These are phyloP conservation scores for Lasiodiplodia citricola DNA, from an alignment of 2,329 filamentous ascomycete species.

Conservation along the genomic window DNA sequence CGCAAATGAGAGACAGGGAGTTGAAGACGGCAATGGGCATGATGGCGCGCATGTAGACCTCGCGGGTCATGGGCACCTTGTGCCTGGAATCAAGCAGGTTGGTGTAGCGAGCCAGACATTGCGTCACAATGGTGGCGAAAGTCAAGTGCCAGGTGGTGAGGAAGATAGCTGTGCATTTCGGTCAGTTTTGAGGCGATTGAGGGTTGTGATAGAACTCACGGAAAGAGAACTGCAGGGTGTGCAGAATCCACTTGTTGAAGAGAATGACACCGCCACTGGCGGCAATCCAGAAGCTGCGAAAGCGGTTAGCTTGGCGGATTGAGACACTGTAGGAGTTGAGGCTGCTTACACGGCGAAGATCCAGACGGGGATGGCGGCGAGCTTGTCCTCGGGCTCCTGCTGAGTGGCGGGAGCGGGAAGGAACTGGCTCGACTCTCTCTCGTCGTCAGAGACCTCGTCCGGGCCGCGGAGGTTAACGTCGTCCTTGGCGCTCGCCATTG, in stretches of 20 bases:
- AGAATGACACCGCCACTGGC: constrained; percentile 94
- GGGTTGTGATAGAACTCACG: constrained; percentile 60
- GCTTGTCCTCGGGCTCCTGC: neutral
- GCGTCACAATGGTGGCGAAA: constrained; percentile 94
- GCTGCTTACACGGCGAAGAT: neutral
- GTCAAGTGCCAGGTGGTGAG: constrained; percentile 89
- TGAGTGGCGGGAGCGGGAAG: neutral
- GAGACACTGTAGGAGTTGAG: neutral
- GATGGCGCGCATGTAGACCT: constrained; percentile 89
- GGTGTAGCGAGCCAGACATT: constrained; percentile 88
- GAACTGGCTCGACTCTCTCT: neutral
- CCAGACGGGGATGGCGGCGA: neutral
- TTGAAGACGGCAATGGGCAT: constrained; percentile 96
- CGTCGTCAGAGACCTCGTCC: neutral
- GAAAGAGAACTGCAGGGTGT: constrained; percentile 72
- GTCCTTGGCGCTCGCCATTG: neutral
- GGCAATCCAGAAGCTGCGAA: constrained; percentile 70
- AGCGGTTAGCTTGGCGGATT: neutral
- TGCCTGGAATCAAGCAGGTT: constrained; percentile 90
- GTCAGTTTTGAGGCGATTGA: constrained; percentile 47
- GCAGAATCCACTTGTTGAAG: constrained; percentile 99
- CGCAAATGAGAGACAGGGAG: constrained; percentile 93
- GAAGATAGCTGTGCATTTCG: constrained; percentile 66
- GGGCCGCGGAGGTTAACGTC: neutral
- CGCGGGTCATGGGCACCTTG: constrained; percentile 95